Conservation (phyloP, 192 early-diverging fungal species). For the Lunasporangiospora selenospora region DNA sequence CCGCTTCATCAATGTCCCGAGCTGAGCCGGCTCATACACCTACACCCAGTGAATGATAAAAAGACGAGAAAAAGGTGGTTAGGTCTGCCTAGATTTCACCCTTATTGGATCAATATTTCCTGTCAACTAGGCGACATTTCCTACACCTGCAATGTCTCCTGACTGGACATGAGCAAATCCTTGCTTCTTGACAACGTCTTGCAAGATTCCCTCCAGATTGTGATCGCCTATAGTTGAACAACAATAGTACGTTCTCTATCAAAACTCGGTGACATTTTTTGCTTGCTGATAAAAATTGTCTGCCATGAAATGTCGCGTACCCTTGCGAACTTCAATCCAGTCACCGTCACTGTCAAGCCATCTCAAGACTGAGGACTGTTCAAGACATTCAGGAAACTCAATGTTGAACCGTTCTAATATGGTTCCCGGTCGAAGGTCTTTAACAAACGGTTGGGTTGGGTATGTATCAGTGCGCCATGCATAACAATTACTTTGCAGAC, state of each 20-base stretch:
- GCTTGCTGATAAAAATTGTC: no score
- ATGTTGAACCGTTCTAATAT: conserved; percentile 14
- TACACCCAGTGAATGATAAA: not conserved
- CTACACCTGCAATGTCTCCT: conserved; percentile 14
- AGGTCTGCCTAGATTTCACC: no score
- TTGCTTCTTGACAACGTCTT: not conserved
- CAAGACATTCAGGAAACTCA: conserved; percentile 26
- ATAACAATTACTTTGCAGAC: not conserved
- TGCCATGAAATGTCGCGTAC: conserved; percentile 1
- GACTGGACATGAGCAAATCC: conserved; percentile 34
- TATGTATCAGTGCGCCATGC: no score
- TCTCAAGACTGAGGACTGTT: conserved; percentile 2
- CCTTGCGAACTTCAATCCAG: conserved; percentile 36
- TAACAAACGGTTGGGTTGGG: not conserved
- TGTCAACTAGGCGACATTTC: no score
- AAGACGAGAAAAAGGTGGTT: no score
- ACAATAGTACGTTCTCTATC: no score
- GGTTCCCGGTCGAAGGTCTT: conserved; percentile 19
- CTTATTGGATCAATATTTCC: no score
- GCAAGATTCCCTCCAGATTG: conserved; percentile 19
- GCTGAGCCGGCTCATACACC: conserved; percentile 17
- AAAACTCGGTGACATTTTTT: no score
- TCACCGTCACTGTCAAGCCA: conserved; percentile 35
- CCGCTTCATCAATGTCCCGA: conserved; percentile 20
- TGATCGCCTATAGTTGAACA: conserved; percentile 23